Evolutionary conservation across 805 yeast species (phyloP).

Genomic region (Lachancea nothofagi): DNA sequence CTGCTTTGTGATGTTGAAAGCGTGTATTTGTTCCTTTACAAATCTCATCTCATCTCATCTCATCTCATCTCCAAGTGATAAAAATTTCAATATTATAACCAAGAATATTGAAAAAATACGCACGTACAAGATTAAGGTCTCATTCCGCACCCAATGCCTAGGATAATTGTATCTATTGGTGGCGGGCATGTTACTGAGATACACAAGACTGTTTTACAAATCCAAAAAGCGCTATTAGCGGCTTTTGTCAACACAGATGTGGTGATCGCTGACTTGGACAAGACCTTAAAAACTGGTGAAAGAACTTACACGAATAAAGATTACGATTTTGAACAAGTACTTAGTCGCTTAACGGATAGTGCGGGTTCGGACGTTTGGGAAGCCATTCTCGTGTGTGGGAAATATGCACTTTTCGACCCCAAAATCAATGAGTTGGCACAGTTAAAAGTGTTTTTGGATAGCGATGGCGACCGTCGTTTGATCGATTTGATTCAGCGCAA

Average conservation of each 20-base stretch:
- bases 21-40: background rate
- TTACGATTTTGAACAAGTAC: constrained; percentile 32
- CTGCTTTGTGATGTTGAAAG: constrained; percentile 1
- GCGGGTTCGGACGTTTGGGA: constrained; percentile 19
- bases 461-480: constrained; percentile 79
- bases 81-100: constrained; percentile 1
- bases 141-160: constrained; percentile 1
- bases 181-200: constrained; percentile 33
- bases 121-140: background rate
- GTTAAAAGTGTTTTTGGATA: constrained; percentile 68
- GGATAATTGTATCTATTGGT: constrained; percentile 19
- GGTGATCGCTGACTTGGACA: constrained; percentile 41
- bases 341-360: constrained; percentile 17
- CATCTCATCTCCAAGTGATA: constrained; percentile 2
- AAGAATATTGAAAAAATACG: background rate
- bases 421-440: constrained; percentile 50
- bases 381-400: constrained; percentile 59
- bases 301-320: constrained; percentile 22
- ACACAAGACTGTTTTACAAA: constrained; percentile 32
- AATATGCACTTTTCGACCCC: constrained; percentile 69
- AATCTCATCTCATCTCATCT: constrained; percentile 10
- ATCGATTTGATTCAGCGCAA: constrained; percentile 60
- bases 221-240: constrained; percentile 32
- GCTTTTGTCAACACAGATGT: constrained; percentile 24
- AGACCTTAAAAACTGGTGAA: constrained; percentile 12